A percentile compares a stretch with the other conserved stretches of the same genome.
Evolutionary conservation across 306 rosid genomes (phyloP).

Genomic region (Citrullus colocynthis): DNA sequence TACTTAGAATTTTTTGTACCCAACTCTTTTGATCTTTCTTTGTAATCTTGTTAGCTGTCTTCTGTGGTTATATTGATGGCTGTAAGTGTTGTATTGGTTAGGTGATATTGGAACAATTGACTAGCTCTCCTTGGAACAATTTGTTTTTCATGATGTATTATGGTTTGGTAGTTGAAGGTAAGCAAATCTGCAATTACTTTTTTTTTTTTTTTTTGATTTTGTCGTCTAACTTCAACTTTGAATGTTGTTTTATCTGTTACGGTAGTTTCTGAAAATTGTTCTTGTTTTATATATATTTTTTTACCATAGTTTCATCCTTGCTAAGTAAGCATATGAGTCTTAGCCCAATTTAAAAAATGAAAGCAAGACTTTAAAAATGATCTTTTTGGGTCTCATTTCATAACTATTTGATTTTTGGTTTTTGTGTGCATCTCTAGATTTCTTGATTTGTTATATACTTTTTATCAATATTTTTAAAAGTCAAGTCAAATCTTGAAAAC

Average conservation of each 20-base stretch:
- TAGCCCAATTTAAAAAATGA: too few species aligned
- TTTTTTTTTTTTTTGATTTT: neutral
- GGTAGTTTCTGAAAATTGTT: neutral
- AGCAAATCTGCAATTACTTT: neutral
- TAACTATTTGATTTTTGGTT: too few species aligned
- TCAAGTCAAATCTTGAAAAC: too few species aligned
- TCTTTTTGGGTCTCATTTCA: too few species aligned
- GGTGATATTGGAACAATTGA: conserved; percentile 82
- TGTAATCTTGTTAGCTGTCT: neutral
- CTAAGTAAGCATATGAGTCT: too few species aligned
- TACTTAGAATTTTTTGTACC: too few species aligned
- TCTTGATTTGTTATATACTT: too few species aligned
- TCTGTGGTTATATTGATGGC: conserved; percentile 5
- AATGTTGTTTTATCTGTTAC: neutral
- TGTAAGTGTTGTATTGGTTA: conserved; percentile 16
- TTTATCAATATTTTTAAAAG: too few species aligned
- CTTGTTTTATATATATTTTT: too few species aligned
- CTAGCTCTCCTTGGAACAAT: conserved; percentile 86
- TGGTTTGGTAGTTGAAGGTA: conserved; percentile 93
- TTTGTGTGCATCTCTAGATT: too few species aligned
- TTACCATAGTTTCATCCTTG: too few species aligned
- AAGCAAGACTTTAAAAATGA: too few species aligned
- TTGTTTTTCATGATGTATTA: conserved; percentile 68
- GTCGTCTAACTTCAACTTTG: neutral
- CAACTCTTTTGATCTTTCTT: neutral